Evolutionary conservation across 2,329 filamentous ascomycete species (phyloP), one percentile per base, ranked within the genome.

Genomic region (Fusarium sp.): DNA sequence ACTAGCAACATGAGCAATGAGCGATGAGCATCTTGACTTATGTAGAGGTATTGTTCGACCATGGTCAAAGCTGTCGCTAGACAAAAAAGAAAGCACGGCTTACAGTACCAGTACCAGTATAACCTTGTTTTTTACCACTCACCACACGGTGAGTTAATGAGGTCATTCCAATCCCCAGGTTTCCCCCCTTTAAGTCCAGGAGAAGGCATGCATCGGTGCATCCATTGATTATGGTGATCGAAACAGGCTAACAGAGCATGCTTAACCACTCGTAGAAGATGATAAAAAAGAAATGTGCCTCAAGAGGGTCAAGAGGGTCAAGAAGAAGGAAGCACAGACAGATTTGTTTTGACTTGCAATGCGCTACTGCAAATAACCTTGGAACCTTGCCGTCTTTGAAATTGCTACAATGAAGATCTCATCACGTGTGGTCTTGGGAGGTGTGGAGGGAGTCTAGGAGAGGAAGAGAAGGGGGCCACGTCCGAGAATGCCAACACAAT

Each of bases 381-480:
- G 61, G 32, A 56, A 65, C 65, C 60, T 68, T 68, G 61, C 42
- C 24, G 20, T 55, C 14, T 58, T 62, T 49, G 45, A 68, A 72
- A 72, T 72, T 72, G 51, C 51, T 63, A 38, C 63, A 63, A 58
- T 71, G 71, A 71, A 71, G 71, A 73, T 73, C 71, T 50, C 56
- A 64, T 73, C 71, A 73, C 69, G 68, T 73, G 69, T 64, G 14
- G 17, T 20, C 34, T 10, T 43, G 49, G 49, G 45, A 32, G 52
- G 32, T 61, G 71, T 69, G 68, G 70, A 70, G 56, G 56, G 56
- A 57, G 47, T 46, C 28, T 7, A 32, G 28, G 28, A 32, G 28
- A 32, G 28, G 28, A 32, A 46, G 23, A 26, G 26, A 44, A 57
- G 53, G 69, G 68, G 62, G 45, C 43, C 39, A 46, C 47, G 36